Conservation (phyloP, 306 rosid genomes). For the Alnus glutinosa region DNA sequence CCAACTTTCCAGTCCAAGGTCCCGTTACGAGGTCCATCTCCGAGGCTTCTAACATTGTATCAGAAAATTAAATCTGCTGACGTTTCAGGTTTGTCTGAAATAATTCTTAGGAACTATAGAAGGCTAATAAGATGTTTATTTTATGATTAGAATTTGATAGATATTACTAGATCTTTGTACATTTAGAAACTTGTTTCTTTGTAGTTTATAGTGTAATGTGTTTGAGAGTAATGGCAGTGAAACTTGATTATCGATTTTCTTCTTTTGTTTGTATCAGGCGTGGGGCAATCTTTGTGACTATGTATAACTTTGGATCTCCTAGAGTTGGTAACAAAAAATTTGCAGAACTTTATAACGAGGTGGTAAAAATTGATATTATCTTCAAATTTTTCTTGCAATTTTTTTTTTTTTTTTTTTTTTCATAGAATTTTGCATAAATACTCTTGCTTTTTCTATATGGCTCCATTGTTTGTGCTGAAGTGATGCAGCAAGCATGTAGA, state of each 20-base stretch:
- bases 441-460: conserved; percentile 1
- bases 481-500: neutral
- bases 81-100: neutral
- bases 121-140: neutral
- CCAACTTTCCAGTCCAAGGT: no score
- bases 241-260: neutral
- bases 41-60: no score
- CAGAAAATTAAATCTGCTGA: neutral
- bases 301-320: conserved; percentile 99
- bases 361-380: conserved; percentile 29
- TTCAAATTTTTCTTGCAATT: conserved; percentile 10
- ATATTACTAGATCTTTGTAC: neutral
- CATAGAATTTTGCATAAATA: conserved; percentile 21
- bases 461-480: neutral
- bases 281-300: conserved; percentile 69
- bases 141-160: neutral
- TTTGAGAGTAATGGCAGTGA: conserved; percentile 8
- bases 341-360: conserved; percentile 89
- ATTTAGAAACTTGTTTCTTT: neutral
- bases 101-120: neutral
- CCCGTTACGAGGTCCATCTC: no score
- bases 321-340: conserved; percentile 94
- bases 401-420: conserved; percentile 21
- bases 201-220: neutral
- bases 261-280: conserved; percentile 42